These are phyloP conservation scores for Penicillium paneum DNA, from an alignment of 2,329 filamentous ascomycete genomes.

Conservation along the genomic window DNA sequence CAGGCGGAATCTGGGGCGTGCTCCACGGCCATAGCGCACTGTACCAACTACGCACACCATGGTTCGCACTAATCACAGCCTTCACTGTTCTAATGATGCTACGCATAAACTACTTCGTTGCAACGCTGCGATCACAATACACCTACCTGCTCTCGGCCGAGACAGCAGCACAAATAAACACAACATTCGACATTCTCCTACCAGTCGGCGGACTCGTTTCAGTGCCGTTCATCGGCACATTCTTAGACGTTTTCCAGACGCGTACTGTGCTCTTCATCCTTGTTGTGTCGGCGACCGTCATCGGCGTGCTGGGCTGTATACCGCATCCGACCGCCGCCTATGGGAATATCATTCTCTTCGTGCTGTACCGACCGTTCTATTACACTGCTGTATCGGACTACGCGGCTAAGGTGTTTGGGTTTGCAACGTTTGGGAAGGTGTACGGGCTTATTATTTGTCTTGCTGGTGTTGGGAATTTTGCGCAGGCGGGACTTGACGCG, in stretches of 20 bases:
- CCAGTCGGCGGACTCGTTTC: conserved; percentile 79
- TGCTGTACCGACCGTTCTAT: conserved; percentile 80
- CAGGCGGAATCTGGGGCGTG: conserved; percentile 74
- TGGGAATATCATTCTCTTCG: conserved; percentile 72
- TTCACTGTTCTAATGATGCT: conserved; percentile 78
- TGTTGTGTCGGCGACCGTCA: conserved; percentile 67
- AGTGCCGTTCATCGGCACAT: conserved; percentile 77
- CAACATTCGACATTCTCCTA: conserved; percentile 81
- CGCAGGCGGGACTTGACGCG: conserved; percentile 74
- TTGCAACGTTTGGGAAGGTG: conserved; percentile 88
- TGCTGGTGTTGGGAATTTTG: conserved; percentile 79
- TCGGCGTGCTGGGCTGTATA: conserved; percentile 73
- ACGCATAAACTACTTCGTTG: conserved; percentile 89
- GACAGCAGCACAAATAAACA: conserved; percentile 68
- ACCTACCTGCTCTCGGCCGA: conserved; percentile 64
- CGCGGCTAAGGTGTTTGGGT: conserved; percentile 86
- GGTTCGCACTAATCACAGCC: conserved; percentile 83
- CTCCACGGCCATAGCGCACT: conserved; percentile 70
- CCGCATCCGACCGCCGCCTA: conserved; percentile 70
- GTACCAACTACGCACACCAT: conserved; percentile 73
- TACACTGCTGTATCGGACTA: conserved; percentile 89
- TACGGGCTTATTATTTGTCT: conserved; percentile 87
- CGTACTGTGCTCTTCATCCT: conserved; percentile 67
- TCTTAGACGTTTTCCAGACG: conserved; percentile 75
- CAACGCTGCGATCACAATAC: conserved; percentile 80